Evolutionary conservation across 805 yeast species (phyloP).

Genomic region (Kodamaea kaohsiungensis): DNA sequence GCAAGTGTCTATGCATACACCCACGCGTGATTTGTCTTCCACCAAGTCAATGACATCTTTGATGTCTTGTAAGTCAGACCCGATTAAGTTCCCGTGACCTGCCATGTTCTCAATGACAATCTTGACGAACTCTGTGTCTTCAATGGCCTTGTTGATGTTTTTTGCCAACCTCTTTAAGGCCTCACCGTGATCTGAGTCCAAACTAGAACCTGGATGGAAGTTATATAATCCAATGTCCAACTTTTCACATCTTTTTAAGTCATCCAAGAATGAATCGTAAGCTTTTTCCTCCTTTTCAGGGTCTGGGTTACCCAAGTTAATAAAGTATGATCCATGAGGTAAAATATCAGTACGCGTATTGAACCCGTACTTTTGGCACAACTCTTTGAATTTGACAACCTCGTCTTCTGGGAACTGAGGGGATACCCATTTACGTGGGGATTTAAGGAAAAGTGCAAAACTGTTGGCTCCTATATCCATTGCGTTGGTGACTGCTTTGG

Average conservation of each 20-base stretch:
- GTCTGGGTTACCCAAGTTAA: conserved; percentile 91
- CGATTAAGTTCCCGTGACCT: conserved; percentile 90
- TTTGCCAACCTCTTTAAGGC: conserved; percentile 73
- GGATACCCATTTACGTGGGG: conserved; percentile 89
- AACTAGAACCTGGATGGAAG: conserved; percentile 89
- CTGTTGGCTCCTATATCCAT: conserved; percentile 65
- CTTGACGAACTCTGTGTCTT: conserved; percentile 74
- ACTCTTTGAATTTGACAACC: conserved; percentile 59
- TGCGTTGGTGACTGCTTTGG: conserved; percentile 65
- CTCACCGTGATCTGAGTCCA: conserved; percentile 62
- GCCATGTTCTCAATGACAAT: conserved; percentile 97
- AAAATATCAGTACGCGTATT: conserved; percentile 76
- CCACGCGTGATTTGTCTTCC: conserved; percentile 83
- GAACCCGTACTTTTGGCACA: conserved; percentile 64
- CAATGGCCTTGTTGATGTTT: conserved; percentile 76
- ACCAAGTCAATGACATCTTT: conserved; percentile 71
- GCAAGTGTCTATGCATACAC: conserved; percentile 95
- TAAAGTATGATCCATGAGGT: conserved; percentile 95
- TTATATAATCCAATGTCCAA: conserved; percentile 84
- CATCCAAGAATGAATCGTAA: conserved; percentile 78
- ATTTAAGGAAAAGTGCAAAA: conserved; percentile 87
- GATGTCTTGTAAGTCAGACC: conserved; percentile 77
- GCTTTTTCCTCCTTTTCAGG: conserved; percentile 74
- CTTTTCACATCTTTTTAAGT: conserved; percentile 81
- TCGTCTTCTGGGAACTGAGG: conserved; percentile 73